These are phyloP conservation scores for Colletotrichum spinosum DNA, from an alignment of 2,329 filamentous ascomycete species.

Conservation along the genomic window DNA sequence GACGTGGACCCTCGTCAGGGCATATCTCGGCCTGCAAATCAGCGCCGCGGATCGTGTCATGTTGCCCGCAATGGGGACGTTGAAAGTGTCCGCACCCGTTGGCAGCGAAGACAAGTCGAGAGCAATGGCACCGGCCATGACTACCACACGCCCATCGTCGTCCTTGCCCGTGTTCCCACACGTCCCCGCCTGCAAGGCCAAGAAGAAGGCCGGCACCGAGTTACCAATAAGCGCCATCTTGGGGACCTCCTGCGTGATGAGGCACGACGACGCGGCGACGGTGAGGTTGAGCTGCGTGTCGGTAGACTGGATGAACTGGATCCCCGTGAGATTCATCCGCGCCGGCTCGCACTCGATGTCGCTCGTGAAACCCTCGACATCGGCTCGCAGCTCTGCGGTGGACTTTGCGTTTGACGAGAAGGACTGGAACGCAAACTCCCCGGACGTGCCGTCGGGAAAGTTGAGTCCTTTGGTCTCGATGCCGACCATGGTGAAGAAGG, in stretches of 20 bases:
- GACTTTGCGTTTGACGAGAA: slow-evolving; percentile 43
- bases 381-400: slow-evolving; percentile 44
- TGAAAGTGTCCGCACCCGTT: slow-evolving; percentile 6
- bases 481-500: slow-evolving; percentile 48
- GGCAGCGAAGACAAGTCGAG: slow-evolving; percentile 34
- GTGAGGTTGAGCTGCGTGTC: slow-evolving; percentile 45
- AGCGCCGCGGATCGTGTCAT: slow-evolving; percentile 43
- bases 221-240: slow-evolving; percentile 31
- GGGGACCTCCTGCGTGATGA: slow-evolving; percentile 39
- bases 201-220: slow-evolving; percentile 38
- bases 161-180: slow-evolving; percentile 38
- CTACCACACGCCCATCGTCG: slow-evolving; percentile 42
- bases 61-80: slow-evolving; percentile 37
- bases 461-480: slow-evolving; percentile 43
- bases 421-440: slow-evolving; percentile 49
- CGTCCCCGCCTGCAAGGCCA: slow-evolving; percentile 39
- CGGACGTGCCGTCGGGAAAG: slow-evolving; percentile 48
- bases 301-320: slow-evolving; percentile 39
- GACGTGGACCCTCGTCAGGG: slow-evolving; percentile 40
- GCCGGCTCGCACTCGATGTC: slow-evolving; percentile 48
- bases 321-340: slow-evolving; percentile 41
- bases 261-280: slow-evolving; percentile 39
- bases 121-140: slow-evolving; percentile 40
- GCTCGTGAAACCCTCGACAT: slow-evolving; percentile 49
- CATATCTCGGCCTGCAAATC: slow-evolving; percentile 44